Base-by-base conservation (phyloP, 805 yeast genomes). In the Clavispora vitiphila region DNA sequence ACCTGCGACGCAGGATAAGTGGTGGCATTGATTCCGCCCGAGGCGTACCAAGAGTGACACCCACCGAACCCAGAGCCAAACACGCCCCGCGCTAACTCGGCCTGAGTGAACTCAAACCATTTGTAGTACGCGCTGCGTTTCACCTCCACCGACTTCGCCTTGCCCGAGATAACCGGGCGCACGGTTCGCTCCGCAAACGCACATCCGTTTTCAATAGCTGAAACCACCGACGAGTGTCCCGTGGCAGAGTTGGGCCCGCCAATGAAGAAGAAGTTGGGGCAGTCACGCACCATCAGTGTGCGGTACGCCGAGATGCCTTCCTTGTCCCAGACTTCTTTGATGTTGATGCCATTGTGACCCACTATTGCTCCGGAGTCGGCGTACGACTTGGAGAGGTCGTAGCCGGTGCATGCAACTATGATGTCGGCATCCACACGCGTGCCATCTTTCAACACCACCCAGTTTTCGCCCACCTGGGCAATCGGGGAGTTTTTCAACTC, bases 211-310 rank as follows among this genome's bases (percentile, higher is more conserved):
- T 68, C 72, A 43, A 63, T 57, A 12, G 70, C 68, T 42, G 61
- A 48, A 5, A 68, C 66, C 39, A 65, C 72, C 4, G 72, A 67
- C 0, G 69, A 59, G 43, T 68, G 72, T 10, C 74, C 74, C 12
- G 72, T 64, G 32, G 69, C 69, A 2, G 69, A 56, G 43, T 68
- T 68, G 24, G 74, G 72, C 7, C 74, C 74, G 1, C 57, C 68
- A 42, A 67, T 51, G 14, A 60, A 16, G 41, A 67, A 63, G 10
- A 60, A 40, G 38, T 68, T 68, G 16, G 74, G 74, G 34, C 56
- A 51, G 23, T 65, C 56, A 39, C 59, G 60, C 10, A 58, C 54
- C 50, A 65, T 45, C 21, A 54, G 25, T 1, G 74, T 67, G 41
- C 61, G 57, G 50, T 67, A 67, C 8, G 72, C 72, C 31, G 61